Percentiles rank a stretch among this genome's conserved stretches.
Evolutionary conservation across 2,329 filamentous ascomycete genomes (phyloP).

Genomic region (Zopfia rhizophila): DNA sequence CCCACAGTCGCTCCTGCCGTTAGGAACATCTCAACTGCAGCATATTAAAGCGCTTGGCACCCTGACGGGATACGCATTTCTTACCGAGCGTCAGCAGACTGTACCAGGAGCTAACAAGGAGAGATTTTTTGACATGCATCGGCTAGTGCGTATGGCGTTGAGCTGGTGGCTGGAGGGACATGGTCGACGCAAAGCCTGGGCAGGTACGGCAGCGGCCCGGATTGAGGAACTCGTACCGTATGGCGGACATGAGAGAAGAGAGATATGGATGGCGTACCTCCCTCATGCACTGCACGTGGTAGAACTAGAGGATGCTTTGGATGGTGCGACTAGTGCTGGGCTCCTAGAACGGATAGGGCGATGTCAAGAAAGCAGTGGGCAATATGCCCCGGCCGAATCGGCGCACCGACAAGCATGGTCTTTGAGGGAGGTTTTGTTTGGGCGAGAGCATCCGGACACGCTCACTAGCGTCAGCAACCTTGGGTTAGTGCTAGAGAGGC

Average conservation of each 20-base stretch:
- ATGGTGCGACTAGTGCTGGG: conserved; percentile 5
- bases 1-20: conserved; percentile 44
- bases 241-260: conserved; percentile 25
- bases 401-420: conserved; percentile 8
- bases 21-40: conserved; percentile 23
- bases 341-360: conserved; percentile 17
- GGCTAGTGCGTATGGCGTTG: conserved; percentile 48
- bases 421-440: conserved; percentile 11
- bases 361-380: conserved; percentile 15
- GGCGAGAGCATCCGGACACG: conserved; percentile 21
- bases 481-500: background rate
- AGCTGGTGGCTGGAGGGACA: conserved; percentile 44
- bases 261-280: conserved; percentile 39
- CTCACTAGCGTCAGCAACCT: conserved; percentile 8
- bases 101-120: conserved; percentile 15
- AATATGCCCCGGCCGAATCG: conserved; percentile 13
- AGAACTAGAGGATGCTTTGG: conserved; percentile 5
- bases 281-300: conserved; percentile 37
- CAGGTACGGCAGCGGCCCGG: conserved; percentile 21
- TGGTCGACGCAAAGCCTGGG: conserved; percentile 21
- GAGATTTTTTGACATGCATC: conserved; percentile 40
- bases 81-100: conserved; percentile 25
- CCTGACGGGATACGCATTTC: conserved; percentile 46
- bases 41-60: conserved; percentile 42
- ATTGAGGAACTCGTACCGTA: conserved; percentile 35